These are phyloP conservation scores for Calycina marina DNA, from an alignment of 2,329 filamentous ascomycete species.

Conservation along the genomic window DNA sequence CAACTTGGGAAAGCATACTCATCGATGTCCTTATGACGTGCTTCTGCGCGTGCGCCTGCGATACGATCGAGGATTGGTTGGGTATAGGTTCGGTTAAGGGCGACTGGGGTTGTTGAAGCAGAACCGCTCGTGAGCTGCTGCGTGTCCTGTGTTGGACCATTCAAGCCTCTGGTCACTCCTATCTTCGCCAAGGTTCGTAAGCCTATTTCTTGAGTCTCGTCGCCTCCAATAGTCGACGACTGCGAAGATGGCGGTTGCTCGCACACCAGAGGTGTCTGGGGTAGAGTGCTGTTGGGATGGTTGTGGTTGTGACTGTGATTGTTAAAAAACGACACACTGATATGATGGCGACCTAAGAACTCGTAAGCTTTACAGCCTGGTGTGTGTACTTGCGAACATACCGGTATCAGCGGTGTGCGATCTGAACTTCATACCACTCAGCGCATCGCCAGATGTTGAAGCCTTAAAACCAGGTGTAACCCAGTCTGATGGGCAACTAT, in stretches of 20 bases:
- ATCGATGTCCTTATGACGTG: not conserved
- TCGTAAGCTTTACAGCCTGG: too few relatives aligned
- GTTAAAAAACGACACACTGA: too few relatives aligned
- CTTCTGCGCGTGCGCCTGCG: not conserved
- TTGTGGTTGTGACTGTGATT: too few relatives aligned
- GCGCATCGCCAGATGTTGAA: too few relatives aligned
- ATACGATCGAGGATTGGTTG: slow-evolving; percentile 1
- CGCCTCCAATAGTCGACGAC: not conserved
- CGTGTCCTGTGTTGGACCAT: slow-evolving; percentile 11
- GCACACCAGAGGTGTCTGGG: too few relatives aligned
- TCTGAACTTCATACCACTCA: too few relatives aligned
- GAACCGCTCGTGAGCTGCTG: not conserved
- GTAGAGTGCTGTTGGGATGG: too few relatives aligned
- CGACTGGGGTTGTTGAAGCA: not conserved
- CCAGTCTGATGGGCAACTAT: slow-evolving; percentile 7
- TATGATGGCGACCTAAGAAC: too few relatives aligned
- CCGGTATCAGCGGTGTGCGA: too few relatives aligned
- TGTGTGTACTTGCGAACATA: too few relatives aligned
- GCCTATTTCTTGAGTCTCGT: not conserved
- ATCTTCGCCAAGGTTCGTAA: not conserved
- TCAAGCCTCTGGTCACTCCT: slow-evolving; percentile 5
- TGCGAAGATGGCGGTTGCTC: not conserved
- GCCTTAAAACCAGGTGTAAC: slow-evolving; percentile 11
- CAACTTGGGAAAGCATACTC: not conserved
- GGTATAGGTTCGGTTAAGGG: not conserved